Conservation (phyloP, 176 grass and related monocot genomes). For the Zoysia pacifica region DNA sequence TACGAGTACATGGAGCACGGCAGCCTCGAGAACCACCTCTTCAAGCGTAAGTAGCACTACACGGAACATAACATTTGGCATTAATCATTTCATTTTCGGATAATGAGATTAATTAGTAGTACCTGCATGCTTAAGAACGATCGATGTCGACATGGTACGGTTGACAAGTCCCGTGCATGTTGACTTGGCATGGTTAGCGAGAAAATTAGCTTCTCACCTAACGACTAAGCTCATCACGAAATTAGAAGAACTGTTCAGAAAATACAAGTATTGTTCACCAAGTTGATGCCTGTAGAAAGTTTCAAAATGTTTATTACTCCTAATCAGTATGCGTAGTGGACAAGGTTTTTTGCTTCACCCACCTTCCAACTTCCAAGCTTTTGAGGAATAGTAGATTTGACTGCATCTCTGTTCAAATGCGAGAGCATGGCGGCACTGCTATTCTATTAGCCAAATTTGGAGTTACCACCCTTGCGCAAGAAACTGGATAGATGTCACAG, state of each 20-base stretch:
- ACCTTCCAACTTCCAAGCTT: constrained; percentile 40
- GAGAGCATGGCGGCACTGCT: background rate
- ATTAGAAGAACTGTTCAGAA: constrained; percentile 8
- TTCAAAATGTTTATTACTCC: background rate
- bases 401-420: background rate
- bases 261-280: background rate
- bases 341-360: constrained; percentile 20
- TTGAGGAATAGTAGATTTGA: constrained; percentile 35
- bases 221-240: background rate
- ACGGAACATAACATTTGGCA: background rate
- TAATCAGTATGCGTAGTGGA: background rate
- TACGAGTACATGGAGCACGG: constrained; percentile 75
- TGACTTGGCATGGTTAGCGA: constrained; percentile 14
- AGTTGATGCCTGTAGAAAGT: background rate
- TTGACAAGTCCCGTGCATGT: background rate
- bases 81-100: background rate
- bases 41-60: constrained; percentile 47
- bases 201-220: constrained; percentile 7
- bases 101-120: background rate
- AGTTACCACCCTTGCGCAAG: constrained; percentile 19
- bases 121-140: background rate
- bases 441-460: constrained; percentile 16
- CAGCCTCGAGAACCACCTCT: constrained; percentile 76
- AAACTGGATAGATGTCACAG: background rate
- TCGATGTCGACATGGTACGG: background rate